Conservation (phyloP, 2,329 filamentous ascomycete species). For the Talaromyces islandicus region DNA sequence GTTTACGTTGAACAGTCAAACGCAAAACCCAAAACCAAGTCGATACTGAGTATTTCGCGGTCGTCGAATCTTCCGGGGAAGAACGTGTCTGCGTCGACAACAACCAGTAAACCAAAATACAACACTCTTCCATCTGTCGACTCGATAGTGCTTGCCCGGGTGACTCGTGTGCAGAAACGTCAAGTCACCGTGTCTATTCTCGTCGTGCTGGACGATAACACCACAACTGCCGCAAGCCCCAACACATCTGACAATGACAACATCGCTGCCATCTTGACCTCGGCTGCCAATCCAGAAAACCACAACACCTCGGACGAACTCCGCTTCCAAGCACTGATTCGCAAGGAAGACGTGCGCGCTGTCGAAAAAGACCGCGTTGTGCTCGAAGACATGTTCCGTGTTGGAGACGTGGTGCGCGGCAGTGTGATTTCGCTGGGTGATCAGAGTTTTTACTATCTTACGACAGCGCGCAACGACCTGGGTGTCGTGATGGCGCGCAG, state of each 20-base stretch:
- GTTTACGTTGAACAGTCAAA: slow-evolving; percentile 49
- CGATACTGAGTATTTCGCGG: slow-evolving; percentile 35
- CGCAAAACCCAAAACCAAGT: slow-evolving; percentile 22
- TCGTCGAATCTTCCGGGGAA: slow-evolving; percentile 2
- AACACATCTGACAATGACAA: slow-evolving; percentile 28
- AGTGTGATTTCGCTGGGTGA: slow-evolving; percentile 88
- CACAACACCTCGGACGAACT: slow-evolving; percentile 54
- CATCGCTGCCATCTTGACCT: slow-evolving; percentile 30
- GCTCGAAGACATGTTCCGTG: slow-evolving; percentile 83
- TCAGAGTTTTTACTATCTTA: slow-evolving; percentile 92
- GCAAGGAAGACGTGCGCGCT: slow-evolving; percentile 84
- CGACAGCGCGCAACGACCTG: slow-evolving; percentile 82
- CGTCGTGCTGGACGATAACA: slow-evolving; percentile 55
- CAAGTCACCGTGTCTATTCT: slow-evolving; percentile 84
- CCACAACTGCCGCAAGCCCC: slow-evolving; percentile 1
- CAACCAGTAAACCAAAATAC: slow-evolving; percentile 42
- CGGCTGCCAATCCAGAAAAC: slow-evolving; percentile 34
- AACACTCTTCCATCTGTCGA: slow-evolving; percentile 77
- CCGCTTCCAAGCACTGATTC: slow-evolving; percentile 73
- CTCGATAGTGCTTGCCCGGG: slow-evolving; percentile 73
- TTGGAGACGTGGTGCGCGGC: slow-evolving; percentile 85
- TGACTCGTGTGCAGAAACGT: slow-evolving; percentile 76
- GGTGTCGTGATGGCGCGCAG: slow-evolving; percentile 91
- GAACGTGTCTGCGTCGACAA: neutral
- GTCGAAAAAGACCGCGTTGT: slow-evolving; percentile 95